A percentile compares a stretch with the other conserved stretches of the same genome.
phyloP scores from a whole-genome alignment of 257 asterid species.

The Solanum peruvianum region DNA sequence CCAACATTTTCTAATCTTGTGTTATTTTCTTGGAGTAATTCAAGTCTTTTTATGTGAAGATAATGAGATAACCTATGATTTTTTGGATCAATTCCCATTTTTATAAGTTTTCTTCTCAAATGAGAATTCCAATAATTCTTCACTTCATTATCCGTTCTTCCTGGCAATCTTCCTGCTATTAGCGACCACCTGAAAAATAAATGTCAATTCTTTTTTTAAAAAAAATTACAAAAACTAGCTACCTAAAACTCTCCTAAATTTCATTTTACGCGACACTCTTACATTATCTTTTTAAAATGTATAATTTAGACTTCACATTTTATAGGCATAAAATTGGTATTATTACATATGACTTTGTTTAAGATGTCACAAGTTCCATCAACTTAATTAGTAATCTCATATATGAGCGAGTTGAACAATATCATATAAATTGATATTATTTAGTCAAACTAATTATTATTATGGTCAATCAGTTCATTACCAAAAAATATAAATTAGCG shows the following conservation, averaged over 20 bases:
- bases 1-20: neutral
- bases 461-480: no score
- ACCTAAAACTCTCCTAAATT: neutral
- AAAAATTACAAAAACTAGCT: no score
- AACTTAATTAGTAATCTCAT: neutral
- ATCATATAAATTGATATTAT: no score
- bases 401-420: no score
- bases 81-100: slow-evolving; percentile 15
- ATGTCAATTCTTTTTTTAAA: neutral
- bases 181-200: slow-evolving; percentile 8
- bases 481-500: no score
- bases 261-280: neutral
- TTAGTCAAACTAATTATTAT: no score
- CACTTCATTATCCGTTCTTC: slow-evolving; percentile 13
- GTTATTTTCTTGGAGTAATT: neutral
- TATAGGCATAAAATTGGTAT: neutral
- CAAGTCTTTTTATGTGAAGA: neutral
- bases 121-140: slow-evolving; percentile 19
- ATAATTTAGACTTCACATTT: neutral
- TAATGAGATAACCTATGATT: neutral
- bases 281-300: neutral
- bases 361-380: neutral
- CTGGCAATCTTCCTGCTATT: slow-evolving; percentile 16
- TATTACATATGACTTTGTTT: neutral
- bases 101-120: slow-evolving; percentile 6